Evolutionary conservation across 345 rosid genomes (phyloP).

Genomic region (Lagerstroemia speciosa): DNA sequence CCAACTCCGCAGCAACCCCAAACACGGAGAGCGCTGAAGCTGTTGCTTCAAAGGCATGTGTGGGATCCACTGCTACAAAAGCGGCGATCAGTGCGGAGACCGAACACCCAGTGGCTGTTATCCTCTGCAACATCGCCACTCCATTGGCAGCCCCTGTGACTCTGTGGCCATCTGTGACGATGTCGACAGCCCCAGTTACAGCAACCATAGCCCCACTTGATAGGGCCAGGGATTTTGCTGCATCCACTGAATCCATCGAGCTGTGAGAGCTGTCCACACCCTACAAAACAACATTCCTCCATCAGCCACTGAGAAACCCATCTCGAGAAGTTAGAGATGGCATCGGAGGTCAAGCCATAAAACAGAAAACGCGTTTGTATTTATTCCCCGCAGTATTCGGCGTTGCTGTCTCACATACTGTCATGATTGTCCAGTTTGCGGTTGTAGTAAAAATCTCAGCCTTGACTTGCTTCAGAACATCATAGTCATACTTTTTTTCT

Average conservation of each 20-base stretch:
- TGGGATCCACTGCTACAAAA: conserved; percentile 57
- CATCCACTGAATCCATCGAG: conserved; percentile 71
- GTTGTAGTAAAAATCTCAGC: too few species aligned
- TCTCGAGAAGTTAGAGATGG: neutral
- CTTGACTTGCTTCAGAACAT: neutral
- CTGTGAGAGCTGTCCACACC: conserved; percentile 45
- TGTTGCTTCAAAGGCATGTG: conserved; percentile 58
- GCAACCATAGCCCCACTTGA: conserved; percentile 59
- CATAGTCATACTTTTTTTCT: neutral
- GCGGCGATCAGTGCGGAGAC: conserved; percentile 72
- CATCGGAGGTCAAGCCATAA: too few species aligned
- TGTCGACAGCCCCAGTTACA: conserved; percentile 70
- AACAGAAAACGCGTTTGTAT: neutral
- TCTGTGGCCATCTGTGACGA: conserved; percentile 59
- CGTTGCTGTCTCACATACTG: too few species aligned
- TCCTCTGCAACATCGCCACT: conserved; percentile 75
- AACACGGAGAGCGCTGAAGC: conserved; percentile 69
- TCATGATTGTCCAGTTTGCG: too few species aligned
- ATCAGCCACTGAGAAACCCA: neutral
- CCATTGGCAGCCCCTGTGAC: conserved; percentile 65
- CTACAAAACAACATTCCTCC: neutral
- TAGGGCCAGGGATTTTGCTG: conserved; percentile 66
- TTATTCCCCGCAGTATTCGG: too few species aligned
- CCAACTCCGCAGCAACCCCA: conserved; percentile 81
- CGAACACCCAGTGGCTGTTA: conserved; percentile 83